Evolutionary conservation across 1,139 yeast species (phyloP), one percentile per base, ranked within the genome.

Genomic region (Yamadazyma spencermartinsiae): DNA sequence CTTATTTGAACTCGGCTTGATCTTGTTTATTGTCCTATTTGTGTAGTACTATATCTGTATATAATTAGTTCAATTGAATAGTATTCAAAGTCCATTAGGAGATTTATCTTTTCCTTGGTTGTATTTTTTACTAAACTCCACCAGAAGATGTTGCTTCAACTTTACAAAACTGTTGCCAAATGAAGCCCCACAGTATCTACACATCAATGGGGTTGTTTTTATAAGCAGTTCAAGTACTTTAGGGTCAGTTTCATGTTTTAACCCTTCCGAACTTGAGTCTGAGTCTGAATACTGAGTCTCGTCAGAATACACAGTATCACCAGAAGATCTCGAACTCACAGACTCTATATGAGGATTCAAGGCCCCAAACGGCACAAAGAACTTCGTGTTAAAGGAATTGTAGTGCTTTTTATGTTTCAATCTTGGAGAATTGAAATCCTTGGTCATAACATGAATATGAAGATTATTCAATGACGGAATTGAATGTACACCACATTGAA

Each of bases 401-500:
- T 80, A 86, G 57, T 86, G 95, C 42, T 71, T 74, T 44, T 74
- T 79, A 50, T 79, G 68, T 54, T 84, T 86, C 61, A 86, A 40
- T 18, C 68, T 48, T 0, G 62, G 61, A 5, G 86, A 77, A 49
- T 67, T 51, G 52, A 83, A 73, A 58, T 86, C 95, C 35, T 63
- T 68, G 0, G 90, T 79, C 35, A 86, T 69, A 11, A 86, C 78
- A 61, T 86, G 95, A 19, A 86, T 65, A 52, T 86, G 95, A 27
- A 86, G 55, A 52, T 86, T 84, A 33, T 59, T 60, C 70, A 86
- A 54, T 1, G 90, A 82, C 2, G 95, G 95, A 2, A 74, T 72
- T 2, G 85, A 63, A 58, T 86, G 95, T 16, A 86, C 72, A 0
- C 95, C 94, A 2, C 71, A 73, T 42, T 64, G 64, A n/a, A 86